A percentile compares a stretch with the other conserved stretches of the same genome.
phyloP scores from a whole-genome alignment of 2,329 filamentous ascomycete genomes.

The Fusarium cyanostomum region DNA sequence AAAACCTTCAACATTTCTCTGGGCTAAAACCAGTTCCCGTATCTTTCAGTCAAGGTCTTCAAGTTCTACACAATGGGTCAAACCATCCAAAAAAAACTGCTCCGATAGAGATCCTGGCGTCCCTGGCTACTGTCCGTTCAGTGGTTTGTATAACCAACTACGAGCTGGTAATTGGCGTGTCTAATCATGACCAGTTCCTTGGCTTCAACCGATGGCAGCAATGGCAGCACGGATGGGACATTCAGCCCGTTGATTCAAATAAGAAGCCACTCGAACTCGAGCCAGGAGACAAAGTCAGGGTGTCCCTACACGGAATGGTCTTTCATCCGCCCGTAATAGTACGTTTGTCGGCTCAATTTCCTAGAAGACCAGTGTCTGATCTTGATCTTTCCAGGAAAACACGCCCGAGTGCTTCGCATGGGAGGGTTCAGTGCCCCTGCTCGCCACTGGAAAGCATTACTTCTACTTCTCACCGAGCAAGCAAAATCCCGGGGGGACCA shows the following conservation, averaged over 20 bases:
- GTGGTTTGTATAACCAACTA: constrained; percentile 1
- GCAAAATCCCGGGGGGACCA: constrained; percentile 21
- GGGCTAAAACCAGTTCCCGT: too few relatives aligned
- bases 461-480: constrained; percentile 26
- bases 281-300: constrained; percentile 15
- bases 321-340: constrained; percentile 19
- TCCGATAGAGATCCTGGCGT: constrained; percentile 20
- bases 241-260: not conserved
- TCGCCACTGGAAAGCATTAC: constrained; percentile 10
- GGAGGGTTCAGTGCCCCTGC: constrained; percentile 13
- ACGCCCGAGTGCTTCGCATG: constrained; percentile 13
- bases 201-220: constrained; percentile 25
- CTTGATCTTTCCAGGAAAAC: constrained; percentile 5
- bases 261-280: constrained; percentile 9
- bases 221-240: constrained; percentile 28
- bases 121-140: constrained; percentile 20
- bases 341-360: not conserved
- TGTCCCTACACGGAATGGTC: constrained; percentile 18
- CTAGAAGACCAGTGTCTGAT: not conserved
- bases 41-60: too few relatives aligned
- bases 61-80: too few relatives aligned
- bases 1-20: too few relatives aligned
- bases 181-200: constrained; percentile 21
- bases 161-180: fast-evolving
- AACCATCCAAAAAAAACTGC: too few relatives aligned